Evolutionary conservation across 352 stramenopile species (phyloP).

Genomic region (Phytopythium litorale): DNA sequence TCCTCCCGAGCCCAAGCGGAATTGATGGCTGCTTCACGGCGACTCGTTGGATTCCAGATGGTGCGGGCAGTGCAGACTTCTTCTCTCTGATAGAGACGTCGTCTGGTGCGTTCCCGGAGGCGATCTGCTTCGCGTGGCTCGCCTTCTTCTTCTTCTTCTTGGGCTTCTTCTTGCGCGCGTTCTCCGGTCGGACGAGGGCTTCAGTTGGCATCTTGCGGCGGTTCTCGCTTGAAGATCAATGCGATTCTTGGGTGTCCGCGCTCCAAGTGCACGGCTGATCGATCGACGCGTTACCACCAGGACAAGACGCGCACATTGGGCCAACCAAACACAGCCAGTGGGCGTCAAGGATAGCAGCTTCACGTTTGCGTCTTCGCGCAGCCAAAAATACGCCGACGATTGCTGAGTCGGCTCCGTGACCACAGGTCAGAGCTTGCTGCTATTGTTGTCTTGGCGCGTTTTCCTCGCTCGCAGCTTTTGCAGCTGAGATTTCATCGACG

Average conservation of each 20-base stretch:
- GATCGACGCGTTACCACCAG: not conserved
- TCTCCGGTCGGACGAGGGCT: not conserved
- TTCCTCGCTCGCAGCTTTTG: not conserved
- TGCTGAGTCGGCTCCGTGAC: too few species aligned
- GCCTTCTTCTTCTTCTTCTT: slow-evolving; percentile 4
- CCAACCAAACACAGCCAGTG: not conserved
- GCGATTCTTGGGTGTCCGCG: not conserved
- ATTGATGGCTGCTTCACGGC: slow-evolving; percentile 3
- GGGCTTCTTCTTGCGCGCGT: slow-evolving; percentile 17
- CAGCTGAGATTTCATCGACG: not conserved
- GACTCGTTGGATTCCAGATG: not conserved
- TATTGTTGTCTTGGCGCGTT: not conserved
- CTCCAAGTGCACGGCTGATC: not conserved
- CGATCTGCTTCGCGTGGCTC: slow-evolving; percentile 1
- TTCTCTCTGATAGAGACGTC: not conserved
- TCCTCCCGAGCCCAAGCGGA: not conserved
- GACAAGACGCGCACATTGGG: too few species aligned
- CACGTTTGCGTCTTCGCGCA: not conserved
- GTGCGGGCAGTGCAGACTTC: not conserved
- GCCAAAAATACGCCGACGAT: not conserved
- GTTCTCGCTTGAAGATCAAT: not conserved
- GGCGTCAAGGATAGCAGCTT: too few species aligned
- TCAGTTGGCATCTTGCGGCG: not conserved
- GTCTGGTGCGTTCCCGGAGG: not conserved
- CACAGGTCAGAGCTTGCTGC: not conserved